Percentiles rank a stretch among this genome's conserved stretches.
Evolutionary conservation across 2,329 filamentous ascomycete genomes (phyloP).

Genomic region (Microsporum ferrugineum): DNA sequence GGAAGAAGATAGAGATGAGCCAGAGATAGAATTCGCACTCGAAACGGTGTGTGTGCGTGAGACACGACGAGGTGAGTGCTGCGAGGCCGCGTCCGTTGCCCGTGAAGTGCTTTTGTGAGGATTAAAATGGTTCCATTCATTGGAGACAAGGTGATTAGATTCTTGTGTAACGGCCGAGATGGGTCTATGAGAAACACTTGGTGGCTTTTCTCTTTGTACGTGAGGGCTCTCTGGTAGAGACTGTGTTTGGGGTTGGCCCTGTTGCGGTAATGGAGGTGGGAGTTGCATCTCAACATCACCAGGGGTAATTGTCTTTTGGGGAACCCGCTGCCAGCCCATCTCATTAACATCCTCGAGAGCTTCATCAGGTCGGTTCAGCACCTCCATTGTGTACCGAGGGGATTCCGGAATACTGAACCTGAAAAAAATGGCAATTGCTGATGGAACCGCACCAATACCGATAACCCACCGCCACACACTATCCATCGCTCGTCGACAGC

Average conservation of each 20-base stretch:
- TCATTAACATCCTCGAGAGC: conserved; percentile 11
- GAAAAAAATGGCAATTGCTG: conserved; percentile 52
- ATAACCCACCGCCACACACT: conserved; percentile 57
- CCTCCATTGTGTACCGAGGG: conserved; percentile 54
- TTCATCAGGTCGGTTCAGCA: conserved; percentile 24
- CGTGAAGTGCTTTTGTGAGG: background rate
- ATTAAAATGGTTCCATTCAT: background rate
- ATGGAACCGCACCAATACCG: conserved; percentile 53
- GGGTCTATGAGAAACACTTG: background rate
- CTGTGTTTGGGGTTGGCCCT: background rate
- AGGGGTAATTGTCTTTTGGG: background rate
- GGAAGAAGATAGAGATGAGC: background rate
- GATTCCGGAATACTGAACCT: conserved; percentile 57
- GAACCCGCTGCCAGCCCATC: conserved; percentile 1
- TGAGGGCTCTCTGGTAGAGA: background rate
- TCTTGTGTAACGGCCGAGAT: background rate
- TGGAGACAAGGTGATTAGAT: background rate
- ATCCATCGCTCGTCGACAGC: conserved; percentile 35
- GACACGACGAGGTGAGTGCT: background rate
- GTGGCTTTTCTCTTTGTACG: background rate
- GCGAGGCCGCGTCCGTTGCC: background rate
- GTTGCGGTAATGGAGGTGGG: background rate
- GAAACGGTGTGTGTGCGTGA: background rate
- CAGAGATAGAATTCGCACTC: background rate
- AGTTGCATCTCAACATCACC: conserved; percentile 3